Percentiles rank a stretch among this genome's conserved stretches.
Conservation (phyloP, 108 stramenopile species). For the Cyclotella baltica region DNA sequence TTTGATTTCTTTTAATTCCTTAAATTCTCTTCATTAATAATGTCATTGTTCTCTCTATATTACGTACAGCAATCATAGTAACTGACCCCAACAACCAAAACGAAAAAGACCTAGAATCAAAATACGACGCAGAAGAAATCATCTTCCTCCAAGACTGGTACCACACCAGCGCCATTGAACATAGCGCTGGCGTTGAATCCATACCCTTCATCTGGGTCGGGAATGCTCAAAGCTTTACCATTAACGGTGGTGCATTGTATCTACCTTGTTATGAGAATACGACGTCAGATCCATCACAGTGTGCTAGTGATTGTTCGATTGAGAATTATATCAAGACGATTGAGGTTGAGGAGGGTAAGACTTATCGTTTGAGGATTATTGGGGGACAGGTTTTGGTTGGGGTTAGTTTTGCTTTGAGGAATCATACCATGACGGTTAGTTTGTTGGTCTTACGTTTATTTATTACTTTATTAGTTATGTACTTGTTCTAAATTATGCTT, state of each 20-base stretch:
- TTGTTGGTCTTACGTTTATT: no score
- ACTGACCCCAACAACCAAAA: constrained; percentile 18
- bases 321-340: constrained; percentile 49
- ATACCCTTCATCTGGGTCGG: constrained; percentile 58
- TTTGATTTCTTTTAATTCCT: background rate
- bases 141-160: constrained; percentile 55
- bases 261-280: constrained; percentile 25
- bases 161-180: constrained; percentile 20
- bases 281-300: constrained; percentile 6
- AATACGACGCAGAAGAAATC: constrained; percentile 46
- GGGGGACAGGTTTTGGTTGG: constrained; percentile 32
- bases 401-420: constrained; percentile 49
- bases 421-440: constrained; percentile 54
- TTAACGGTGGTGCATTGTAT: constrained; percentile 46
- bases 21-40: no score
- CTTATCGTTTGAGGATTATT: constrained; percentile 53
- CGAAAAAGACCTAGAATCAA: constrained; percentile 34
- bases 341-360: constrained; percentile 48
- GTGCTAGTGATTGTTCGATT: constrained; percentile 35
- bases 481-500: no score
- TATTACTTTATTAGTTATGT: no score
- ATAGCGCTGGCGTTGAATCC: constrained; percentile 34
- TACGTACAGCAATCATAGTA: constrained; percentile 35
- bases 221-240: constrained; percentile 48
- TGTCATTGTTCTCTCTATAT: no score